These are phyloP conservation scores for Fusarium nygamai DNA, from an alignment of 2,329 filamentous ascomycete genomes.

Conservation along the genomic window DNA sequence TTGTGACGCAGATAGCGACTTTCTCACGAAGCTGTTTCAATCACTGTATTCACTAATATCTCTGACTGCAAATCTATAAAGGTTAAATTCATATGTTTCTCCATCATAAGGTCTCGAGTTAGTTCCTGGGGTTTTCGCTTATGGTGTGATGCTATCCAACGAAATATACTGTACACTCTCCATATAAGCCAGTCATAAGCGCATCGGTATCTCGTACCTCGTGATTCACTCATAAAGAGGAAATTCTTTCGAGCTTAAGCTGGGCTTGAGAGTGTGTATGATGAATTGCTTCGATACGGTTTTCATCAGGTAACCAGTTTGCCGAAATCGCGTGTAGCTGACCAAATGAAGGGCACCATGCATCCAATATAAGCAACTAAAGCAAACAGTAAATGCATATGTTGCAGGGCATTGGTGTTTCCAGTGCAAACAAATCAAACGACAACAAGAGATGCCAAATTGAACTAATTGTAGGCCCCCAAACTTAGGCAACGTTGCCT, in stretches of 20 bases:
- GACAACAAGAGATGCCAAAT: neutral
- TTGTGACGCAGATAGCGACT: neutral
- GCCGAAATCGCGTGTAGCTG: neutral
- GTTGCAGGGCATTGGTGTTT: neutral
- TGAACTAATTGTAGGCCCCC: neutral
- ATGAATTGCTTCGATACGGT: neutral
- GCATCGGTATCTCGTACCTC: neutral
- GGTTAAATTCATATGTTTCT: neutral
- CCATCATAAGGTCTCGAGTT: no score
- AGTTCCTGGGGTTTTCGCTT: neutral
- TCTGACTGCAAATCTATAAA: neutral
- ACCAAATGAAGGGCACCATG: neutral
- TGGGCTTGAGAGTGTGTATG: neutral
- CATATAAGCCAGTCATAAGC: neutral
- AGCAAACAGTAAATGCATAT: neutral
- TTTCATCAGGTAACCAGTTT: neutral
- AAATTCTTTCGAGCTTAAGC: neutral
- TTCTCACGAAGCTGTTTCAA: neutral
- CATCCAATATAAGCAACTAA: neutral
- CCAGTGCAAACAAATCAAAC: neutral
- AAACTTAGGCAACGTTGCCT: neutral
- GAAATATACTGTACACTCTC: neutral
- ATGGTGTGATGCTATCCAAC: neutral
- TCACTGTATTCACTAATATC: neutral
- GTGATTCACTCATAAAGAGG: no score